Conservation (phyloP, 192 early-diverging fungal species). For the Coemansia sp. region DNA sequence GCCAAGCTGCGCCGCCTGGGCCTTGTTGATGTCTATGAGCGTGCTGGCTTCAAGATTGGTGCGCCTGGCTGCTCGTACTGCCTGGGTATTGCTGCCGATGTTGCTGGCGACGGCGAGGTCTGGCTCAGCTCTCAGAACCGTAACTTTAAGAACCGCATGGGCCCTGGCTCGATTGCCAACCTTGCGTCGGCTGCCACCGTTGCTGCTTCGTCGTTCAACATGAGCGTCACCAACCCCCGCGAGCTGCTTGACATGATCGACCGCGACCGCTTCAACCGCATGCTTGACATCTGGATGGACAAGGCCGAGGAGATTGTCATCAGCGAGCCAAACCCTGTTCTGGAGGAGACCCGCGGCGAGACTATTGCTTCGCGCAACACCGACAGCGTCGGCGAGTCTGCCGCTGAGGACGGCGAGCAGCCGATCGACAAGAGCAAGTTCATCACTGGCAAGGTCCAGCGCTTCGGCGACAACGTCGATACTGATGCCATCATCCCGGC, state of each 20-base stretch:
- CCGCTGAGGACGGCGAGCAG: conserved; percentile 8
- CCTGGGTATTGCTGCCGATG: conserved; percentile 74
- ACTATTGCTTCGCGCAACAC: conserved; percentile 47
- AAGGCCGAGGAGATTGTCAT: conserved; percentile 57
- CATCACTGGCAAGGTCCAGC: conserved; percentile 66
- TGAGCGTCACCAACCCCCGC: conserved; percentile 67
- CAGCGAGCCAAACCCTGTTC: conserved; percentile 63
- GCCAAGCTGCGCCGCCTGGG: conserved; percentile 75
- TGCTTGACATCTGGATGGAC: conserved; percentile 67
- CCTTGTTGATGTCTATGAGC: conserved; percentile 69
- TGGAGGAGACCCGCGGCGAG: conserved; percentile 45
- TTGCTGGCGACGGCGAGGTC: conserved; percentile 73
- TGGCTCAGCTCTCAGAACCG: conserved; percentile 84
- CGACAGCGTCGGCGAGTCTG: conserved; percentile 16
- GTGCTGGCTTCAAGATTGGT: conserved; percentile 70
- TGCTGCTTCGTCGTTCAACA: conserved; percentile 73
- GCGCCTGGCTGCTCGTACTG: conserved; percentile 82
- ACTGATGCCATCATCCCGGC: conserved; percentile 80
- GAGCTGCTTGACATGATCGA: conserved; percentile 68
- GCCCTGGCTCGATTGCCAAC: conserved; percentile 76
- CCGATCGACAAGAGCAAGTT: conserved; percentile 38
- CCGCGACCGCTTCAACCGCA: conserved; percentile 59
- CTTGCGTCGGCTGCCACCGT: conserved; percentile 75
- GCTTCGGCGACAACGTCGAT: conserved; percentile 73
- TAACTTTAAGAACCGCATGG: conserved; percentile 85